Conservation (phyloP, 345 rosid species). For the Citrus cavaleriei region DNA sequence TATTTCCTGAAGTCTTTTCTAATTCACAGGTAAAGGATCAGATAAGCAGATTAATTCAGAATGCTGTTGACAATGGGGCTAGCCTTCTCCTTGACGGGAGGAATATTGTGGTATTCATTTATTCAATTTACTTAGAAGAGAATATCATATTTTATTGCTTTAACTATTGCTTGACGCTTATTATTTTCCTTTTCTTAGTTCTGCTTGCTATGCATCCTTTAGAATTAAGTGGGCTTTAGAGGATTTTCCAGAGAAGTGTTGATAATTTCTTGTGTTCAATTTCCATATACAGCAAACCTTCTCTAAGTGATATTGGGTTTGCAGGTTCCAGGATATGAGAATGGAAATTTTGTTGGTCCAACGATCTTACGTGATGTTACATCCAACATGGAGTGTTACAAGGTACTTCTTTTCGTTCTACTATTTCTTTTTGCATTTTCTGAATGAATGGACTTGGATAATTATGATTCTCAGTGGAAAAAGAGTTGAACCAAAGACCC, state of each 20-base stretch:
- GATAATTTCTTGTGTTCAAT: not conserved
- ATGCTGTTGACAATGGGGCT: constrained; percentile 33
- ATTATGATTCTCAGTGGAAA: constrained; percentile 27
- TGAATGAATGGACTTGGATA: constrained; percentile 10
- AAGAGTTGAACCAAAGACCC: constrained; percentile 26
- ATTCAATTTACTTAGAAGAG: not conserved
- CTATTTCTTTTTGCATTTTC: not conserved
- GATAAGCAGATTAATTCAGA: constrained; percentile 27
- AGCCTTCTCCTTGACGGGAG: constrained; percentile 42
- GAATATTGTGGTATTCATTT: constrained; percentile 23
- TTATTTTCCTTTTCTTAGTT: not conserved
- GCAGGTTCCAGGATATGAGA: constrained; percentile 43
- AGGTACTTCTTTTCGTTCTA: constrained; percentile 24
- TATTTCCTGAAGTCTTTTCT: constrained; percentile 5
- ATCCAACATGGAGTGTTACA: constrained; percentile 38
- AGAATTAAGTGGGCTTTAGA: constrained; percentile 2
- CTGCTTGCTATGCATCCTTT: not conserved
- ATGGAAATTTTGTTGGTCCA: constrained; percentile 45
- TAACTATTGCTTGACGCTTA: not conserved
- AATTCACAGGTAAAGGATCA: constrained; percentile 31
- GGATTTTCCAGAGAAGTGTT: not conserved
- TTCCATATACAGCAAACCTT: not conserved
- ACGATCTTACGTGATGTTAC: constrained; percentile 34
- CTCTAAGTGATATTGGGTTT: not conserved
- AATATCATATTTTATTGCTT: constrained; percentile 1